phyloP scores from a whole-genome alignment of 2,329 filamentous ascomycete species.

The Dothideomycetes sp. region DNA sequence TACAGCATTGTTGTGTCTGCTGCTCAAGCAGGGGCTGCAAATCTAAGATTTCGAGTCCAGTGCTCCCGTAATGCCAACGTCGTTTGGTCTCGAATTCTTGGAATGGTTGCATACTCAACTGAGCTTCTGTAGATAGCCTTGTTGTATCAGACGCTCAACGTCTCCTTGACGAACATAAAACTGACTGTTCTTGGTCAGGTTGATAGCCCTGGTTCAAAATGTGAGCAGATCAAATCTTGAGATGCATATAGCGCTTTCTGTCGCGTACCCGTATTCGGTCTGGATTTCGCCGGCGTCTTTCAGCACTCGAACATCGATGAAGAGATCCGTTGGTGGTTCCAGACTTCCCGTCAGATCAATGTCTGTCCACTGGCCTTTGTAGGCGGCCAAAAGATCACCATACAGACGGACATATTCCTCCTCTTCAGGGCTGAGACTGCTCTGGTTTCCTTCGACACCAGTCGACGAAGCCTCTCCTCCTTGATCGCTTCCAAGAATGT shows the following conservation, averaged over 20 bases:
- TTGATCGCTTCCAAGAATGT: constrained; percentile 61
- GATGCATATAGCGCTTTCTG: not conserved
- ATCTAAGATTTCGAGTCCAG: not conserved
- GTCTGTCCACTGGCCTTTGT: constrained; percentile 97
- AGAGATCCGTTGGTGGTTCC: constrained; percentile 88
- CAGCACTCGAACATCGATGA: constrained; percentile 91
- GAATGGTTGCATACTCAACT: constrained; percentile 44
- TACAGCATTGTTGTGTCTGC: not conserved
- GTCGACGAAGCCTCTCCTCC: constrained; percentile 30
- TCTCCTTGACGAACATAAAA: constrained; percentile 95
- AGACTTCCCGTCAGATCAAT: constrained; percentile 90
- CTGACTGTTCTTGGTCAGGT: constrained; percentile 93
- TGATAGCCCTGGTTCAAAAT: constrained; percentile 63
- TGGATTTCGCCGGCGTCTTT: constrained; percentile 98
- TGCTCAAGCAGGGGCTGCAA: too few species aligned
- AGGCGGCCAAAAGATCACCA: constrained; percentile 82
- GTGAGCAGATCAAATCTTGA: constrained; percentile 11
- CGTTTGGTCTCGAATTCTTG: too few species aligned
- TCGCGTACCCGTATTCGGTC: constrained; percentile 86
- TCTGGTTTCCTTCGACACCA: constrained; percentile 41
- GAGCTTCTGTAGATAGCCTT: constrained; percentile 89
- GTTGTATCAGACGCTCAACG: constrained; percentile 85
- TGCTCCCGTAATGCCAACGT: too few species aligned
- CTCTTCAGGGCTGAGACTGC: constrained; percentile 82
- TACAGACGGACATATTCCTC: constrained; percentile 94